Evolutionary conservation across 1,284 basidiomycete species (phyloP).

Genomic region (Hemileia vastatrix): DNA sequence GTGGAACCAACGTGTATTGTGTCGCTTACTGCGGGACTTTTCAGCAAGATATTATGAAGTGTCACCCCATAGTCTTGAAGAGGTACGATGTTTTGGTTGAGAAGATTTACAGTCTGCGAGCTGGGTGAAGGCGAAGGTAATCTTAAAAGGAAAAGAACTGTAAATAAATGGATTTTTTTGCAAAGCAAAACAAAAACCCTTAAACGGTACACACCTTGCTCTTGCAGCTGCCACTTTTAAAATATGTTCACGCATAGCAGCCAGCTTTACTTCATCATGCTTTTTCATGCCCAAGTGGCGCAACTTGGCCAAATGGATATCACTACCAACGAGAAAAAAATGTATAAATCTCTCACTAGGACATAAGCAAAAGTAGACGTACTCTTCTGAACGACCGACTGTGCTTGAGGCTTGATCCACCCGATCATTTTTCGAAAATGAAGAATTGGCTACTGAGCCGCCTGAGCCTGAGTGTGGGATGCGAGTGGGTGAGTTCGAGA

Average conservation of each 20-base stretch:
- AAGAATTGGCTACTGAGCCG: conserved; percentile 2
- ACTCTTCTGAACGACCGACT: neutral
- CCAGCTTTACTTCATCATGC: conserved; percentile 67
- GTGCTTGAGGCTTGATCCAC: neutral
- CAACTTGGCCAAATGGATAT: conserved; percentile 64
- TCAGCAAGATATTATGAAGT: conserved; percentile 88
- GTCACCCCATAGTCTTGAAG: conserved; percentile 78
- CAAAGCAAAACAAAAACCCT: conserved; percentile 59
- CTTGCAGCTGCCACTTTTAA: conserved; percentile 41
- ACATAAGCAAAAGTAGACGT: neutral
- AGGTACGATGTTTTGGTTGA: conserved; percentile 56
- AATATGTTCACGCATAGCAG: conserved; percentile 78
- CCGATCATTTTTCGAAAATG: conserved; percentile 20
- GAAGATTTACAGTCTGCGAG: conserved; percentile 52
- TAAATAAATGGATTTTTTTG: conserved; percentile 52
- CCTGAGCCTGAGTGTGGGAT: conserved; percentile 9
- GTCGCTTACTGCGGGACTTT: conserved; percentile 39
- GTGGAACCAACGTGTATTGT: conserved; percentile 1
- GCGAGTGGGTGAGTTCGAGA: neutral
- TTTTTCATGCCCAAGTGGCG: conserved; percentile 70
- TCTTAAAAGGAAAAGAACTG: neutral
- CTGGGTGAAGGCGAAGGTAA: conserved; percentile 56
- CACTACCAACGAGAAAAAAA: conserved; percentile 49
- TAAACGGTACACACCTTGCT: conserved; percentile 28
- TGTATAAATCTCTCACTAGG: conserved; percentile 4